Evolutionary conservation across 148 eudicot species (phyloP).

Genomic region (Chenopodium album): DNA sequence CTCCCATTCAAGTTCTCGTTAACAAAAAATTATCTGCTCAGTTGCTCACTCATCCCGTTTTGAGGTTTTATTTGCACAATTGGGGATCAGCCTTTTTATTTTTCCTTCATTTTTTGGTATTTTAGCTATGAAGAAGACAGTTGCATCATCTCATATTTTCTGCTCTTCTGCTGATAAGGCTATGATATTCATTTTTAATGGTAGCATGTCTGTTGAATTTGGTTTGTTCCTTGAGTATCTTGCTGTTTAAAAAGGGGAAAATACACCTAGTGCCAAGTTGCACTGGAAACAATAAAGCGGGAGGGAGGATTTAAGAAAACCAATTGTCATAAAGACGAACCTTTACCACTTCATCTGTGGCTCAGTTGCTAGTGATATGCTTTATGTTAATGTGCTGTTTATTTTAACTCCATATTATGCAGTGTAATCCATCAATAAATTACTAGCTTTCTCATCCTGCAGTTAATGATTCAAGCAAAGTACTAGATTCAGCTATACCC

Average conservation of each 20-base stretch:
- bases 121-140: not conserved
- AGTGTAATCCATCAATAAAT: not conserved
- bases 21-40: not conserved
- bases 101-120: not conserved
- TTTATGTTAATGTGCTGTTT: not conserved
- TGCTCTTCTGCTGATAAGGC: not conserved
- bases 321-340: not conserved
- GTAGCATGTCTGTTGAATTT: not conserved
- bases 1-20: not conserved
- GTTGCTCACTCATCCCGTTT: not conserved
- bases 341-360: not conserved
- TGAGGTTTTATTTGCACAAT: not conserved
- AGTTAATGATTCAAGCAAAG: conserved; percentile 45
- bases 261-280: not conserved
- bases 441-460: conserved; percentile 26
- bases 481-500: conserved; percentile 49
- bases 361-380: not conserved
- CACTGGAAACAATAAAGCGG: not conserved
- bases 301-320: not conserved
- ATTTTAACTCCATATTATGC: not conserved
- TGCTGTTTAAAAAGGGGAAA: not conserved
- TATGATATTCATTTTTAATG: not conserved
- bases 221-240: not conserved
- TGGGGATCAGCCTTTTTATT: not conserved
- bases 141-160: not conserved